Percentiles rank a stretch among this genome's conserved stretches.
Evolutionary conservation across 208 protist species (phyloP).

Genomic region (Acanthamoeba triangularis): DNA sequence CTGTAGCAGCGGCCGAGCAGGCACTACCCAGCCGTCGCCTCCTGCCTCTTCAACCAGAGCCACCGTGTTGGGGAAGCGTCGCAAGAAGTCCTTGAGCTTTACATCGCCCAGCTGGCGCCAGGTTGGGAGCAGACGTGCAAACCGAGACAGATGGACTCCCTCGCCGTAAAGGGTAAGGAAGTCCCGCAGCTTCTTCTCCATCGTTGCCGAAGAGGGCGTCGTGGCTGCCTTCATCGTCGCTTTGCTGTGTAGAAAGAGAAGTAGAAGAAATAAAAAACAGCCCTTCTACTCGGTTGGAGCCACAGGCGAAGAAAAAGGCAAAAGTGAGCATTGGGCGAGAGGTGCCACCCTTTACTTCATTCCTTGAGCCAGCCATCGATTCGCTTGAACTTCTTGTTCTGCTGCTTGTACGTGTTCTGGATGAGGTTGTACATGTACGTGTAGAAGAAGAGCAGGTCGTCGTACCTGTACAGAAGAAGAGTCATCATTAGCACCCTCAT

Average conservation of each 20-base stretch:
- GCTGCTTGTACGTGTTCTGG: background rate
- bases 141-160: no score
- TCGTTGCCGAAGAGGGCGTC: no score
- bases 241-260: no score
- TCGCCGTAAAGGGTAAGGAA: no score
- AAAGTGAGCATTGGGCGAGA: no score
- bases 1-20: background rate
- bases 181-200: no score
- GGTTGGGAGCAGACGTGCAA: background rate
- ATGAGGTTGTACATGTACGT: conserved; percentile 61
- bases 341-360: no score
- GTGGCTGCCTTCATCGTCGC: no score
- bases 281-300: no score
- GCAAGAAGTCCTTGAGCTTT: background rate
- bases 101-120: background rate
- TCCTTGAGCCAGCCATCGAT: conserved; percentile 30
- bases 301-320: no score
- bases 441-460: conserved; percentile 50
- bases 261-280: no score
- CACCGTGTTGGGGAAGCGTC: background rate
- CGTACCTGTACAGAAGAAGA: background rate
- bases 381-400: conserved; percentile 64
- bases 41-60: background rate
- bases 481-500: no score
- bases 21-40: background rate